Evolutionary conservation across 768 basidiomycete genomes (phyloP), one percentile per base, ranked within the genome.

Genomic region (Mycena amicta): DNA sequence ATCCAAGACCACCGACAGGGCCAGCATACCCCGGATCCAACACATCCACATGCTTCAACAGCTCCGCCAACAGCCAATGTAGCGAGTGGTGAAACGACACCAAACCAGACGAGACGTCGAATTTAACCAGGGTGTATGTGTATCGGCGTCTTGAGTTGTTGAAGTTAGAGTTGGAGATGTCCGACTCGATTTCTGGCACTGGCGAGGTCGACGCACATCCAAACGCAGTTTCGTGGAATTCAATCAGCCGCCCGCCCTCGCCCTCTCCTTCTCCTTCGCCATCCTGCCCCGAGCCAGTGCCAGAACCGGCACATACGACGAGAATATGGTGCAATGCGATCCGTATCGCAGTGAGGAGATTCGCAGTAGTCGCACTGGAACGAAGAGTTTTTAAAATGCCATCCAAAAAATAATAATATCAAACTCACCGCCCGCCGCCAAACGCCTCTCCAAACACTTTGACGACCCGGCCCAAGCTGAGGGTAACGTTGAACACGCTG

Each of bases 31-130:
- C 80, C 52, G 85, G 83, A 2, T 79, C 79, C 45, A 94, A 77
- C 50, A 88, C 66, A 56, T 89, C 84, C 31, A 91, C 83, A 62
- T 92, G 90, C 73, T 94, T 96, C 72, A 93, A 83, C 50, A 95
- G 72, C 72, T 95, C 95, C 33, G 92, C 91, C 46, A 95, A 79
- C 18, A 96, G 78, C 93, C 93, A 96, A 65, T 93, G 91, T 47
- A 95, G 68, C 23, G 93, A 91, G 68, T 97, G 94, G 67, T 97
- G 95, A 68, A 95, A 96, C 75, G 92, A 93, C 62, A 95, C 88
- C 83, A 87, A 92, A 13, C 89, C 85, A 27, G 89, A 84, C 63
- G 86, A 70, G 2, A 93, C 90, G 57, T 93, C 87, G 68, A 94
- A 94, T 8, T 89, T 74, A 28, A 95, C 78, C 52, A 90, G 76